A percentile compares a stretch with the other conserved stretches of the same genome.
phyloP scores from a whole-genome alignment of 768 basidiomycete species.

The Coprinopsis cinerea region DNA sequence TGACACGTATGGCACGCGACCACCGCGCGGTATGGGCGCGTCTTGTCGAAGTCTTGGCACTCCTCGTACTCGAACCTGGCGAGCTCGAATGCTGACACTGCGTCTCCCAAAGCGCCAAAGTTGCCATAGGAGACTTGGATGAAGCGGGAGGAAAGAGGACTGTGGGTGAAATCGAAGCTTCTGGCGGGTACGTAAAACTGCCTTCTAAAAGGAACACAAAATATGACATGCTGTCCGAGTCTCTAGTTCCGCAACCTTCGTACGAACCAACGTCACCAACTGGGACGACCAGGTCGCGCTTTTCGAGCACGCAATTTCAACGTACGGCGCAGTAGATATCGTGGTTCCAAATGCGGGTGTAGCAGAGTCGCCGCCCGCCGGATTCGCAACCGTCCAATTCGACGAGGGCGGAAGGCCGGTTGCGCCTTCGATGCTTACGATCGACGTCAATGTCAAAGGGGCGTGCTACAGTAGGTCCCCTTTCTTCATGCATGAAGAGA shows the following conservation, averaged over 20 bases:
- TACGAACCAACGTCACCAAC: constrained; percentile 43
- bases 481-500: neutral
- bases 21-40: no score
- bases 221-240: neutral
- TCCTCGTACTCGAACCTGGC: neutral
- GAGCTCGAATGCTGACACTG: neutral
- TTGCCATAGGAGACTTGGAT: constrained; percentile 51
- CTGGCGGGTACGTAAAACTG: constrained; percentile 46
- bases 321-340: constrained; percentile 46
- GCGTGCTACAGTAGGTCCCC: constrained; percentile 39
- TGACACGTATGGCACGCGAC: no score
- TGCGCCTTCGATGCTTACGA: constrained; percentile 37
- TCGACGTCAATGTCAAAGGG: constrained; percentile 46
- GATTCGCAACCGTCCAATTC: constrained; percentile 21
- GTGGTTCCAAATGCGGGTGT: constrained; percentile 53
- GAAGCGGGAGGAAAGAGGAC: constrained; percentile 31
- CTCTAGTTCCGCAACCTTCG: constrained; percentile 34
- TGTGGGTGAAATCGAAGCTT: constrained; percentile 32
- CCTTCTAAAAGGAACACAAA: neutral
- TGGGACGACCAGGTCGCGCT: constrained; percentile 51
- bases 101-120: constrained; percentile 41
- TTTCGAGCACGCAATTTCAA: constrained; percentile 42
- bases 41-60: no score
- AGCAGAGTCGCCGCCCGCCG: constrained; percentile 23
- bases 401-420: constrained; percentile 36